Conservation (phyloP, 345 rosid species). For the Heritiera fomes region DNA sequence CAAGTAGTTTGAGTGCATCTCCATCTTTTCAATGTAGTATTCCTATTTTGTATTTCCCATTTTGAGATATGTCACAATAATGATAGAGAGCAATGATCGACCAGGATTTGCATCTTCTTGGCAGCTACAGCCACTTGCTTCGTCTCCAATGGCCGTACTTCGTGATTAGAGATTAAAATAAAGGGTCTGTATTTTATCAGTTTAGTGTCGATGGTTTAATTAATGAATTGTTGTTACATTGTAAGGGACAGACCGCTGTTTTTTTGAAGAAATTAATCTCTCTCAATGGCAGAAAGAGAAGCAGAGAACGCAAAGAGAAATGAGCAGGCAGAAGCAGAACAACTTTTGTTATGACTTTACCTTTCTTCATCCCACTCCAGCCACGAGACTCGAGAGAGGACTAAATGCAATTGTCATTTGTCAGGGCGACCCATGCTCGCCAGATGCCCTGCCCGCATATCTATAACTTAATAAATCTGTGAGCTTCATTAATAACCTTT, state of each 20-base stretch:
- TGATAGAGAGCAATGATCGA: too few relatives aligned
- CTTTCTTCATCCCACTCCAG: neutral
- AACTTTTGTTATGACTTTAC: neutral
- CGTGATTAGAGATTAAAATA: neutral
- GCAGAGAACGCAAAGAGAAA: neutral
- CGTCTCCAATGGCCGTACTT: neutral
- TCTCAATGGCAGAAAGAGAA: neutral
- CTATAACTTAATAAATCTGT: neutral
- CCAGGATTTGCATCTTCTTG: too few relatives aligned
- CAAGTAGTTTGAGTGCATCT: neutral
- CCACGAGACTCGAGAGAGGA: conserved; percentile 1
- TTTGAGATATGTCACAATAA: neutral
- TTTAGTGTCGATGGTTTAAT: neutral
- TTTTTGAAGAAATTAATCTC: neutral
- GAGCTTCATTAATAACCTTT: conserved; percentile 11
- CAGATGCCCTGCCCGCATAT: neutral
- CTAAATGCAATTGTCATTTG: conserved; percentile 6
- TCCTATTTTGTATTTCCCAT: neutral
- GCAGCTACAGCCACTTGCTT: too few relatives aligned
- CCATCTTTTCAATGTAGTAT: neutral
- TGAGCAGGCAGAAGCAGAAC: neutral
- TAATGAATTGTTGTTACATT: neutral
- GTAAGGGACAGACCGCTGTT: neutral
- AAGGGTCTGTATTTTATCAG: neutral
- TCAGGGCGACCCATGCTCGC: neutral